Conservation (phyloP, 163 green algal species). For the Chlamydomonas reinhardtii region DNA sequence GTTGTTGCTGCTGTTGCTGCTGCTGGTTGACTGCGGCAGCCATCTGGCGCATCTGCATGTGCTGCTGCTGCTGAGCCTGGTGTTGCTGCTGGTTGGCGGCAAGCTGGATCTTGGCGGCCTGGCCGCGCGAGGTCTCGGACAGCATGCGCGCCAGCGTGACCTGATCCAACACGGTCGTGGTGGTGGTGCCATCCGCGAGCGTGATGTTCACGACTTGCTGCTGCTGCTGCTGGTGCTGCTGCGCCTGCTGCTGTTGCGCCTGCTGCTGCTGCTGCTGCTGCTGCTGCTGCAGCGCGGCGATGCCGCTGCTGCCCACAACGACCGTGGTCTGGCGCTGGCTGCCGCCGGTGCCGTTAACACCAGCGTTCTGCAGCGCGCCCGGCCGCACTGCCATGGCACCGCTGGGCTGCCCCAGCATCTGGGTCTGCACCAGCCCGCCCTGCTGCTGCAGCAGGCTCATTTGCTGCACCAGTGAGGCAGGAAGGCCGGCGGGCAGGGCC, state of each 20-base stretch:
- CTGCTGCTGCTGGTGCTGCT: background rate
- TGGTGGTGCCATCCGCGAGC: slow-evolving; percentile 33
- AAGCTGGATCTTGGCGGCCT: slow-evolving; percentile 6
- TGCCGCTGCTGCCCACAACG: background rate
- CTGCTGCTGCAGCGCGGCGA: background rate
- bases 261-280: background rate
- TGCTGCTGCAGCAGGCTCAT: slow-evolving; percentile 22
- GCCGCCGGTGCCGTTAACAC: background rate
- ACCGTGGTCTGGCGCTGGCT: slow-evolving; percentile 30
- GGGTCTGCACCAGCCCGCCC: background rate
- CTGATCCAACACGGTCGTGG: slow-evolving; percentile 24
- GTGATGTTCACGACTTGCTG: slow-evolving; percentile 46
- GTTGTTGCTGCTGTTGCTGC: background rate
- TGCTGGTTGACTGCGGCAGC: background rate
- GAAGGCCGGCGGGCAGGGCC: slow-evolving; percentile 7
- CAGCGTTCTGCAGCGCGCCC: background rate
- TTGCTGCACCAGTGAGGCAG: slow-evolving; percentile 22
- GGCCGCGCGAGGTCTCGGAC: slow-evolving; percentile 3
- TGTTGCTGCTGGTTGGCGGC: background rate
- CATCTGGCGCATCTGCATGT: background rate
- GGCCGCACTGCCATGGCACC: background rate
- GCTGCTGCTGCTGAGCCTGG: background rate
- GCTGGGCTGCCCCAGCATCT: slow-evolving; percentile 2
- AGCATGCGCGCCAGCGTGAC: slow-evolving; percentile 25
- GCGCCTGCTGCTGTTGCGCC: background rate